A percentile compares a stretch with the other conserved stretches of the same genome.
phyloP scores from a whole-genome alignment of 169 alveolate species.

The Eimeria acervulina region DNA sequence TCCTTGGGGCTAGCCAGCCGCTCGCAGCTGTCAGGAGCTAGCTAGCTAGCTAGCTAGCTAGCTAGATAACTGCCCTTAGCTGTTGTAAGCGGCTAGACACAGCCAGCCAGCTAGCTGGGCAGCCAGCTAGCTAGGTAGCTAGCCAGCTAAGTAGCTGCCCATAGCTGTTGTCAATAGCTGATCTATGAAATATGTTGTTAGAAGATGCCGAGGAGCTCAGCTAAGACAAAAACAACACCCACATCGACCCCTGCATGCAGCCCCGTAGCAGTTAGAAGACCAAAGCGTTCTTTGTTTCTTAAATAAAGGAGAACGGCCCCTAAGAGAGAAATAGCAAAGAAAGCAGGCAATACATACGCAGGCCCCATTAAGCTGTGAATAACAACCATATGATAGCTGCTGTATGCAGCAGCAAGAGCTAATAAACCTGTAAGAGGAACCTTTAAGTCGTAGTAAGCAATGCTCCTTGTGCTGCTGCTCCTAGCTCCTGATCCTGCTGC shows the following conservation, averaged over 20 bases:
- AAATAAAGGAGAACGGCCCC: conserved; percentile 29
- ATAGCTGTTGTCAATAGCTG: no score
- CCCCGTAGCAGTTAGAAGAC: conserved; percentile 28
- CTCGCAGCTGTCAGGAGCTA: no score
- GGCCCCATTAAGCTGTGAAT: not conserved
- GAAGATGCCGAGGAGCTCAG: conserved; percentile 9
- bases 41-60: no score
- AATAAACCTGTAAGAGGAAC: not conserved
- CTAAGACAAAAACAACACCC: conserved; percentile 47
- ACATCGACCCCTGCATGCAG: conserved; percentile 73
- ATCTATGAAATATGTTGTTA: no score
- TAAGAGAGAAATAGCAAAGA: not conserved
- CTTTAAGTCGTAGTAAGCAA: not conserved
- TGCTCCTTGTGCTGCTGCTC: not conserved
- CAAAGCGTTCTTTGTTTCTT: conserved; percentile 24
- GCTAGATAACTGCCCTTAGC: no score
- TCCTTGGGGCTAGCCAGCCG: no score
- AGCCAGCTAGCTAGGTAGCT: no score
- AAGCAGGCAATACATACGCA: not conserved
- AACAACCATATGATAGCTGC: conserved; percentile 70
- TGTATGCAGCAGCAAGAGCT: not conserved
- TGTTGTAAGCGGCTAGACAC: no score
- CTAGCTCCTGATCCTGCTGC: not conserved
- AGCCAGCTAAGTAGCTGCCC: no score
- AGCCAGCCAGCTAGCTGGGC: no score